These are phyloP conservation scores for Suaeda aralocaspica DNA, from an alignment of 148 eudicot species.

Conservation along the genomic window DNA sequence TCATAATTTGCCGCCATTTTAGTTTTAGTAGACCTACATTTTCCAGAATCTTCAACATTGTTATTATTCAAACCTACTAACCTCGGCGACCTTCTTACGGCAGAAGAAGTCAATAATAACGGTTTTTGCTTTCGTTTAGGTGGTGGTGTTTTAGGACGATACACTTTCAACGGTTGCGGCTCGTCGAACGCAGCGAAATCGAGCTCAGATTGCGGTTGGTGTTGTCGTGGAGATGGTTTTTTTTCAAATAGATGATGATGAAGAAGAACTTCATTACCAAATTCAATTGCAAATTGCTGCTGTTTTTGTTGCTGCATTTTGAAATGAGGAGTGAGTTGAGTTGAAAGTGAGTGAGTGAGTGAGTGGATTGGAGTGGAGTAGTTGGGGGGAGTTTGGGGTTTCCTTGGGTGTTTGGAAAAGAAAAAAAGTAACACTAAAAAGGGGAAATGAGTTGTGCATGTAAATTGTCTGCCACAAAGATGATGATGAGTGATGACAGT, in stretches of 20 bases:
- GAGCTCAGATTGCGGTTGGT: neutral
- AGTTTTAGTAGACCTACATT: conserved; percentile 7
- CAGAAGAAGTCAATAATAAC: neutral
- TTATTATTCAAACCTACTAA: neutral
- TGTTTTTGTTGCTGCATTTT: neutral
- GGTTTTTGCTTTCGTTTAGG: neutral
- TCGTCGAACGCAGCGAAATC: neutral
- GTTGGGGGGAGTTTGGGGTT: too few species aligned
- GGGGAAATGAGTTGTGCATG: too few species aligned
- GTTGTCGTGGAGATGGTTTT: neutral
- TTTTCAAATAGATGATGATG: neutral
- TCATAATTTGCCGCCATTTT: too few species aligned
- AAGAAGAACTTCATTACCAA: too few species aligned
- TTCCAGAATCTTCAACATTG: conserved; percentile 1
- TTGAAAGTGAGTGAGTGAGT: too few species aligned
- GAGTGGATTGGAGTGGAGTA: too few species aligned
- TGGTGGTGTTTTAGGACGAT: conserved; percentile 2
- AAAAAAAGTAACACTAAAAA: too few species aligned
- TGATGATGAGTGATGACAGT: too few species aligned
- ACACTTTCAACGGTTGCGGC: conserved; percentile 23
- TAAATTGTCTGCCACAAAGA: too few species aligned
- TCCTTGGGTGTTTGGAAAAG: too few species aligned
- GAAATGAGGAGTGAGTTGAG: too few species aligned
- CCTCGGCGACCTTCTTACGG: conserved; percentile 23
- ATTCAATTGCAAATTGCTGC: neutral